phyloP scores from a whole-genome alignment of 1,139 yeast genomes.

The Geotrichum macrosporum region DNA sequence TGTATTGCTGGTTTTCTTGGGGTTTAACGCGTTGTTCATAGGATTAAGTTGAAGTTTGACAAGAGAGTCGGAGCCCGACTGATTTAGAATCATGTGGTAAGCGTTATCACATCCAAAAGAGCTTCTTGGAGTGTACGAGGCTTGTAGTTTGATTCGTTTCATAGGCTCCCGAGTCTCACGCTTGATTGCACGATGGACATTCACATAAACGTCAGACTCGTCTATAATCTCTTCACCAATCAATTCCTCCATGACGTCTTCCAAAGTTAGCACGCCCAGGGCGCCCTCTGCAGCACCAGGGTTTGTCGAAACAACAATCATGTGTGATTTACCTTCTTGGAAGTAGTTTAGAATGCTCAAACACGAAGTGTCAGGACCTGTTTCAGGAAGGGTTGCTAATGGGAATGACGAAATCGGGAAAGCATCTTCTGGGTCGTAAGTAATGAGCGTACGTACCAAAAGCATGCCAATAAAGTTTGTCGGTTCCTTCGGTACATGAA shows the following conservation, averaged over 20 bases:
- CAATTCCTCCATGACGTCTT: conserved; percentile 96
- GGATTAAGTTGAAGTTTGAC: conserved; percentile 37
- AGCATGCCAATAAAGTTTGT: conserved; percentile 92
- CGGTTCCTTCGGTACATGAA: conserved; percentile 86
- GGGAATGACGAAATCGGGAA: conserved; percentile 92
- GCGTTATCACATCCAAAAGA: conserved; percentile 30
- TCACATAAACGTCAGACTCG: conserved; percentile 90
- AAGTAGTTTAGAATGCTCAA: conserved; percentile 88
- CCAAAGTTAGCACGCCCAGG: conserved; percentile 84
- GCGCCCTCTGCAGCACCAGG: conserved; percentile 92
- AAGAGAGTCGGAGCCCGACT: conserved; percentile 9
- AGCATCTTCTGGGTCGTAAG: conserved; percentile 96
- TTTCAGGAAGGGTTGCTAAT: conserved; percentile 92
- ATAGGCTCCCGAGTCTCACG: conserved; percentile 65
- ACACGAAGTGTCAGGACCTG: conserved; percentile 87
- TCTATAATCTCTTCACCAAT: conserved; percentile 98
- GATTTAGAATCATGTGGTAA: conserved; percentile 23
- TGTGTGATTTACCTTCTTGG: conserved; percentile 96
- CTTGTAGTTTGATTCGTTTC: conserved; percentile 50
- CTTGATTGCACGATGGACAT: conserved; percentile 81
- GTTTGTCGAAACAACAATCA: conserved; percentile 83
- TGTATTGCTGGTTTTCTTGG: conserved; percentile 65
- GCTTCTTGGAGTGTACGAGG: conserved; percentile 23
- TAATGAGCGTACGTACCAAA: conserved; percentile 82
- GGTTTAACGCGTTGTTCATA: conserved; percentile 73